A percentile compares a stretch with the other conserved stretches of the same genome.
These are phyloP conservation scores for Diplotaxis tenuifolia DNA, from an alignment of 345 rosid genomes.

Conservation along the genomic window DNA sequence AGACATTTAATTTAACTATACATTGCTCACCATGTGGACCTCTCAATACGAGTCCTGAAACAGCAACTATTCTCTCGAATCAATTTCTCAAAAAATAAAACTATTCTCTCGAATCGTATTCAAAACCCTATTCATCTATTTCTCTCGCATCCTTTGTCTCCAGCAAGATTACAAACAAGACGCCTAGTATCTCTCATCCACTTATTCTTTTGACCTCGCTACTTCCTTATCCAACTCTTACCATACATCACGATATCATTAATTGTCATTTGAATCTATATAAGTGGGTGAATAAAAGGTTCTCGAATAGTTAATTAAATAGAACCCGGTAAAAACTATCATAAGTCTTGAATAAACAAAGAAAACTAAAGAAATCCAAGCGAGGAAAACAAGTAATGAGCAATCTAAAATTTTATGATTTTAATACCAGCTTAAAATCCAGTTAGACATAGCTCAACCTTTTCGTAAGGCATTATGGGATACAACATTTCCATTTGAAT, in stretches of 20 bases:
- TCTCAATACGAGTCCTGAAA: slow-evolving; percentile 27
- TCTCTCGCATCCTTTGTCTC: slow-evolving; percentile 13
- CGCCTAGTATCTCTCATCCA: slow-evolving; percentile 27
- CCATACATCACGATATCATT: neutral
- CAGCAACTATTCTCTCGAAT: slow-evolving; percentile 28
- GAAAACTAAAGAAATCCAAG: neutral
- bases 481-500: neutral
- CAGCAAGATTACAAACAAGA: slow-evolving; percentile 29
- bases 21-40: slow-evolving; percentile 32
- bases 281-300: neutral
- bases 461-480: neutral
- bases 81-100: neutral
- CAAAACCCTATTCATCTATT: slow-evolving; percentile 25
- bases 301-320: neutral
- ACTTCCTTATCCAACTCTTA: slow-evolving; percentile 24
- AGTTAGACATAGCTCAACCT: neutral
- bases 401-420: no score
- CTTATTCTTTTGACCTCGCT: slow-evolving; percentile 20
- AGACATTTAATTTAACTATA: slow-evolving; percentile 13
- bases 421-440: neutral
- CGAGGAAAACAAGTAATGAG: neutral
- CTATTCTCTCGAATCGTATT: slow-evolving; percentile 7
- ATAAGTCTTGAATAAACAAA: neutral
- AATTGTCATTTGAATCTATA: neutral
- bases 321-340: neutral